Evolutionary conservation across 1,284 basidiomycete genomes (phyloP), one percentile per base, ranked within the genome.

Genomic region (Gymnopus androsaceus): DNA sequence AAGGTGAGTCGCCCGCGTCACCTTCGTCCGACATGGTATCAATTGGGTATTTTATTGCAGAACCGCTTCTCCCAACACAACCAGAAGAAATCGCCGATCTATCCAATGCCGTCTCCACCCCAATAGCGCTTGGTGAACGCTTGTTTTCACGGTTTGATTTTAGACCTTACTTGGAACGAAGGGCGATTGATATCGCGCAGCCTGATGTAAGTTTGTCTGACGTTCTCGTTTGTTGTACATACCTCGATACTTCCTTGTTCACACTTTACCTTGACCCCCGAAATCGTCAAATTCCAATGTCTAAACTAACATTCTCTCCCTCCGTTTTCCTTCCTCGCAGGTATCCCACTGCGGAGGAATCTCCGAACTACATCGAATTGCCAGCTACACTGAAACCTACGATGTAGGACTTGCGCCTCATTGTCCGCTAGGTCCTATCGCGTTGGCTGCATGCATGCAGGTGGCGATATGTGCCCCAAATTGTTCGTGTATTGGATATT

Each of bases 131-230:
- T 12, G 88, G 90, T 12, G 89, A 91, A 66, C 76, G 88, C 21
- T 76, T 91, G 0, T 88, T 83, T 67, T 84, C 84, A 4, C 79
- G 87, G 11, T 74, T 81, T 42, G 88, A 91, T 63, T 85, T 86
- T 64, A 77, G 88, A 15, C 88, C 88, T 0, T 90, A 88, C 70
- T 72, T 87, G 30, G 87, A 90, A 65, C 74, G 76, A 28, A 77
- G 87, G n/a, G 85, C 83, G 11, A 76, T 87, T 52, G 88, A 90
- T 62, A 86, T 90, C 57, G 84, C 84, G 3, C 88, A 90, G 66
- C 88, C 88, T n/a, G 88, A 90, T 66, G 84, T 86, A 58, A 57
- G 73, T 64, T n/a, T 38, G 3, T 8, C n/a, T 40, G 23, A 3
- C 44, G 8, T 51, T 23, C 4, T 23, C 21, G 6, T n/a, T n/a